These are phyloP conservation scores for Arthrinium puccinioides DNA, from an alignment of 2,329 filamentous ascomycete genomes.

Conservation along the genomic window DNA sequence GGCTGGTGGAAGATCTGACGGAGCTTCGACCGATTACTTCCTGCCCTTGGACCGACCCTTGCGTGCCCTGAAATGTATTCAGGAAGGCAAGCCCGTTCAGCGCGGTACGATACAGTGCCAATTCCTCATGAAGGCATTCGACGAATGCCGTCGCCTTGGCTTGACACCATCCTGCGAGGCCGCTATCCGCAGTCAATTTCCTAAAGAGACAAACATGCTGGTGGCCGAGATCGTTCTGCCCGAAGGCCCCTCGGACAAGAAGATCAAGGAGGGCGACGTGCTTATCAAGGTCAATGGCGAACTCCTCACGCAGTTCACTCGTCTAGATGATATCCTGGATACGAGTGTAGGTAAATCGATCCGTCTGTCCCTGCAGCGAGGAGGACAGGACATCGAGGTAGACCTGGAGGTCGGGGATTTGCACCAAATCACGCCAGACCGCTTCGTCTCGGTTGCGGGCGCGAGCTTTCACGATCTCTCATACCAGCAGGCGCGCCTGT, in stretches of 20 bases:
- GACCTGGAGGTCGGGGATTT: conserved; percentile 82
- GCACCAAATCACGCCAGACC: conserved; percentile 90
- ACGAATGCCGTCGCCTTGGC: conserved; percentile 87
- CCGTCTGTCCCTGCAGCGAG: conserved; percentile 76
- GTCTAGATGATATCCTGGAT: conserved; percentile 85
- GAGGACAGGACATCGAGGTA: conserved; percentile 79
- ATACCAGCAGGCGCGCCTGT: conserved; percentile 94
- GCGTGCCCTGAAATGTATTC: conserved; percentile 80
- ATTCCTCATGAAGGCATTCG: conserved; percentile 94
- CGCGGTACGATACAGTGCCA: conserved; percentile 97
- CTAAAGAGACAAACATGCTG: conserved; percentile 92
- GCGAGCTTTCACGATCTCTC: conserved; percentile 94
- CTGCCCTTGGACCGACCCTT: conserved; percentile 85
- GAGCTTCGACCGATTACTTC: conserved; percentile 96
- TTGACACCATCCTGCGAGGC: conserved; percentile 82
- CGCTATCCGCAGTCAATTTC: conserved; percentile 73
- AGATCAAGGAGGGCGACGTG: conserved; percentile 91
- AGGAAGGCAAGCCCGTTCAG: conserved; percentile 65
- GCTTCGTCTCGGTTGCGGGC: conserved; percentile 89
- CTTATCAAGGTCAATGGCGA: conserved; percentile 90
- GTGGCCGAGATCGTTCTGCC: conserved; percentile 94
- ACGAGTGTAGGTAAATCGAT: conserved; percentile 76
- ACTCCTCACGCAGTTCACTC: conserved; percentile 86
- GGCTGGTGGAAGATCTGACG: conserved; percentile 87
- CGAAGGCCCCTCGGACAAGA: conserved; percentile 76